Conservation (phyloP, 257 asterid species). For the Lycium barbarum region DNA sequence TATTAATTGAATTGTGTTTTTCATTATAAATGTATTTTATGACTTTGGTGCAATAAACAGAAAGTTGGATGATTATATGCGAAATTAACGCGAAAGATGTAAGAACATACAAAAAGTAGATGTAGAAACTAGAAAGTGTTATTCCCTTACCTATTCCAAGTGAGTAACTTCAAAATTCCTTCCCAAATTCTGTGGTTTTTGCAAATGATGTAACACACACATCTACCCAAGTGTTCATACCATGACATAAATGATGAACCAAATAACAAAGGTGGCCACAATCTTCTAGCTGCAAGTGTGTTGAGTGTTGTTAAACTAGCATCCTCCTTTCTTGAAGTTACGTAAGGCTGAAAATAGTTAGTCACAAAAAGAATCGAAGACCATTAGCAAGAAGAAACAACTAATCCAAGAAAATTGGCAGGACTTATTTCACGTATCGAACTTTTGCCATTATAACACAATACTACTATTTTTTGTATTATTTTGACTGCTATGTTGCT, state of each 20-base stretch:
- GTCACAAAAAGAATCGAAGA: neutral
- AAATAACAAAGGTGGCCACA: constrained; percentile 80
- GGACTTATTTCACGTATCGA: neutral
- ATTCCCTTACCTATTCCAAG: constrained; percentile 51
- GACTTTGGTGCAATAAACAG: no score
- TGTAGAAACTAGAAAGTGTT: neutral
- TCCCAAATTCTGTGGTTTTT: constrained; percentile 76
- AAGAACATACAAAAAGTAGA: neutral
- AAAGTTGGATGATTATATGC: neutral
- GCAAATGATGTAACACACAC: constrained; percentile 70
- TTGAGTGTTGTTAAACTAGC: constrained; percentile 52
- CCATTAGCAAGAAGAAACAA: neutral
- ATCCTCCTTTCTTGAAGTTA: constrained; percentile 56
- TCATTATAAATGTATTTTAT: no score
- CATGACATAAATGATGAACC: constrained; percentile 88
- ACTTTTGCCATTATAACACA: no score
- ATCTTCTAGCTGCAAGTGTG: constrained; percentile 56
- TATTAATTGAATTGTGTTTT: no score
- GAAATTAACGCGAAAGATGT: neutral
- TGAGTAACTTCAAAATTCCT: constrained; percentile 55
- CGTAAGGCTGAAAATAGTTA: constrained; percentile 58
- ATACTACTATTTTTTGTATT: no score
- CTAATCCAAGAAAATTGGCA: neutral
- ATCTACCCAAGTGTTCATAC: constrained; percentile 92
- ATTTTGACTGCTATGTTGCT: no score